Evolutionary conservation across 352 stramenopile genomes (phyloP).

Genomic region (Poterioochromonas sp.): DNA sequence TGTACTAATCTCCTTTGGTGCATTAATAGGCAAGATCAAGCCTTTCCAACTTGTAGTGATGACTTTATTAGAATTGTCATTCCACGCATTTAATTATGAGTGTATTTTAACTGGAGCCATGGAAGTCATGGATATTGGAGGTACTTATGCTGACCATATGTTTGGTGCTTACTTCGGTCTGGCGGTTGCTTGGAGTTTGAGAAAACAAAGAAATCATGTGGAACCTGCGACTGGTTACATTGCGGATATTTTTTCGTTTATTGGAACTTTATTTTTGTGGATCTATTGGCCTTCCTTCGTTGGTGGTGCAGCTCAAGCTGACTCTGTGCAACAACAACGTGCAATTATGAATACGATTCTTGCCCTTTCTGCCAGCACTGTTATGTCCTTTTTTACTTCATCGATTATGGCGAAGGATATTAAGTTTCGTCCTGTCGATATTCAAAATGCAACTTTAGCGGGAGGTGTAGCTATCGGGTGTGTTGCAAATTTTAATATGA

Average conservation of each 20-base stretch:
- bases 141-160: conserved; percentile 64
- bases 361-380: conserved; percentile 55
- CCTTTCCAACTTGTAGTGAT: conserved; percentile 63
- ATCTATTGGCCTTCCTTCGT: conserved; percentile 68
- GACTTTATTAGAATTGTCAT: conserved; percentile 60
- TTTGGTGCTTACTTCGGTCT: conserved; percentile 65
- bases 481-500: conserved; percentile 58
- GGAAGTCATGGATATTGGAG: conserved; percentile 55
- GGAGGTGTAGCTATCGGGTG: conserved; percentile 62
- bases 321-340: conserved; percentile 53
- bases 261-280: conserved; percentile 66
- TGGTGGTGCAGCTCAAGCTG: conserved; percentile 53
- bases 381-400: conserved; percentile 51
- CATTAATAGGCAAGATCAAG: conserved; percentile 58
- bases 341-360: conserved; percentile 61
- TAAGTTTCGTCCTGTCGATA: conserved; percentile 55
- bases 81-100: conserved; percentile 61
- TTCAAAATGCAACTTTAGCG: conserved; percentile 65
- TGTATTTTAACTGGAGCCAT: conserved; percentile 43
- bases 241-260: conserved; percentile 59
- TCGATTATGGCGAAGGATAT: not conserved
- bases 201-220: not conserved
- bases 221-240: conserved; percentile 51
- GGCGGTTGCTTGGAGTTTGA: conserved; percentile 51
- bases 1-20: conserved; percentile 62